Base-by-base conservation (phyloP, 805 yeast genomes). In the Jamesozyma rosinii region DNA sequence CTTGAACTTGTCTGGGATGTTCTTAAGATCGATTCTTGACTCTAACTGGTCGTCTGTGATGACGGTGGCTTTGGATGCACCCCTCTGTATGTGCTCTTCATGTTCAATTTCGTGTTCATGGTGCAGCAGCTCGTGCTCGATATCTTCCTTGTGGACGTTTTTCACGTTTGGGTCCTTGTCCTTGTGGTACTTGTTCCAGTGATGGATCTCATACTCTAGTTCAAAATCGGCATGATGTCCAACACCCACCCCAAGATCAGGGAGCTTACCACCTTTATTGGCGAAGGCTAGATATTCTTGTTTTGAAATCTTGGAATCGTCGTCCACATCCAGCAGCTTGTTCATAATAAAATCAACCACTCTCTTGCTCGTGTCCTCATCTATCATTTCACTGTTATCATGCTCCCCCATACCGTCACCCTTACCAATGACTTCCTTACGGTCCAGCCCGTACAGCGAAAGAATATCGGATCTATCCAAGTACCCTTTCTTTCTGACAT, bases 221-320 rank as follows among this genome's bases (percentile, higher is more conserved):
- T 89, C 97, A 57, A 88, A 90, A 65, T 86, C 95, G 30, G 88
- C 81, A 65, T 89, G 96, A 58, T 89, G 96, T 22, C 95, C 95
- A 6, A 86, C 89, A 26, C 97, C 97, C 46, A 81, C 79, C 8
- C 95, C 95, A 60, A 89, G 78, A 62, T 90, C 97, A 1, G 97
- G 97, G 57, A 90, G 75, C 49, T 76, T 75, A 1, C 83, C 81
- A 8, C 94, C 94, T 11, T 61, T 64, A 1, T 62, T 61, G 8
- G 75, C 71, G 61, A 75, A 89, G 13, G 64, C 66, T 36, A 77
- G 53, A 80, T 88, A 90, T 58, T 87, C 95, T 8, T 78, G 77
- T 42, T 75, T 61, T 4, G 79, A 67, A 9, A 90, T 72, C 40
- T 67, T 68, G 1, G 83, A 83, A 58, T 87, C 89, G 11, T 68